Evolutionary conservation across 1,284 basidiomycete genomes (phyloP).

Genomic region (Irpex rosettiformis): DNA sequence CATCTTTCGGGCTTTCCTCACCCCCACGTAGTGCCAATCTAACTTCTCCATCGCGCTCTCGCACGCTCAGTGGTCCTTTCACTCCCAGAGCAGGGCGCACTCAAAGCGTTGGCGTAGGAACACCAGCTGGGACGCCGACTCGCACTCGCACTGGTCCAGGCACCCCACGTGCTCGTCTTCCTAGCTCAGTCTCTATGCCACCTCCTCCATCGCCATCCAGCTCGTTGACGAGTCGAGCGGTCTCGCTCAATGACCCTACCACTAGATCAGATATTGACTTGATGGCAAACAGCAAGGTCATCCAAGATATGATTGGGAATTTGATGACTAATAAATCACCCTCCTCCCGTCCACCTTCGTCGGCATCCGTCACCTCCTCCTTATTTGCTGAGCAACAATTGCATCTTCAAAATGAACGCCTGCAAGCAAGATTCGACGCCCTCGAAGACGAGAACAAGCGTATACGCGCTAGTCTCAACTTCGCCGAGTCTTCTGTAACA

Average conservation of each 20-base stretch:
- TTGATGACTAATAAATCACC: constrained; percentile 34
- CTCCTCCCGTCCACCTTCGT: constrained; percentile 28
- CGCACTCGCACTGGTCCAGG: constrained; percentile 46
- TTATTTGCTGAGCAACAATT: constrained; percentile 16
- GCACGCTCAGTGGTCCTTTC: constrained; percentile 44
- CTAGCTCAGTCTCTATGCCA: constrained; percentile 76
- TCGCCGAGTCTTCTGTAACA: constrained; percentile 25
- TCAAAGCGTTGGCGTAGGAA: constrained; percentile 35
- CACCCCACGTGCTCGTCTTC: constrained; percentile 60
- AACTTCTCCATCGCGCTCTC: constrained; percentile 22
- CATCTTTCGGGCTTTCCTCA: constrained; percentile 29
- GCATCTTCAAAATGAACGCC: constrained; percentile 33
- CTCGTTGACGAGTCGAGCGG: constrained; percentile 22
- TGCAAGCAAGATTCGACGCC: constrained; percentile 50
- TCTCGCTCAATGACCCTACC: constrained; percentile 34
- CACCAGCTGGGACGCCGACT: constrained; percentile 38
- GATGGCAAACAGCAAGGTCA: constrained; percentile 30
- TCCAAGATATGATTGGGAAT: constrained; percentile 51
- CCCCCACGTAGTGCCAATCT: constrained; percentile 18
- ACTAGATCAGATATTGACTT: constrained; percentile 28
- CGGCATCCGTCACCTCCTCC: constrained; percentile 22
- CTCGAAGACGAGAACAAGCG: constrained; percentile 50
- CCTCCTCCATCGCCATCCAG: constrained; percentile 62
- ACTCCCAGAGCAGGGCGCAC: constrained; percentile 57
- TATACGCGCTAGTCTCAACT: constrained; percentile 22